Evolutionary conservation across 2,329 filamentous ascomycete genomes (phyloP).

Genomic region (Exophiala spinifera): DNA sequence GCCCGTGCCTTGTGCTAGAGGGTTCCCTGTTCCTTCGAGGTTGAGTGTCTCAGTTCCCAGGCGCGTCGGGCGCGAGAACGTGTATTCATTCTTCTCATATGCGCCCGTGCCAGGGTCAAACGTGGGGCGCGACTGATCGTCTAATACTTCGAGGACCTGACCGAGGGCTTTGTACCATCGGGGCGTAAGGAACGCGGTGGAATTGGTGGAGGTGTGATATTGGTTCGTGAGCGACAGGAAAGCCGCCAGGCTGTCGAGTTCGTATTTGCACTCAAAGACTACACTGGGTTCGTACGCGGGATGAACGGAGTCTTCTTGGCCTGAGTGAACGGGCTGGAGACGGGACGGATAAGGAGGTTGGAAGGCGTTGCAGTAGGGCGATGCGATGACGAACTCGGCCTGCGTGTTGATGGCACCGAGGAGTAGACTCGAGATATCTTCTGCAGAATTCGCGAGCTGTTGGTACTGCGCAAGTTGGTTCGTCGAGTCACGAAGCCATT

Average conservation of each 20-base stretch:
- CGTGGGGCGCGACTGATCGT: constrained; percentile 75
- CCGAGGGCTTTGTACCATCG: constrained; percentile 78
- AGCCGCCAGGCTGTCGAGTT: constrained; percentile 90
- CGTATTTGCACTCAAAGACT: constrained; percentile 99
- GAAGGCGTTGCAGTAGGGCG: constrained; percentile 97
- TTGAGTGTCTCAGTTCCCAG: constrained; percentile 86
- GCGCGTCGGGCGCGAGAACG: constrained; percentile 77
- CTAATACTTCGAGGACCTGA: constrained; percentile 68
- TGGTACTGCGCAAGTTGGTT: constrained; percentile 94
- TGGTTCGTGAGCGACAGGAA: constrained; percentile 85
- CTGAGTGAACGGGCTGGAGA: constrained; percentile 68
- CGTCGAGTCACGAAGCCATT: constrained; percentile 85
- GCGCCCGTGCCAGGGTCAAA: constrained; percentile 67
- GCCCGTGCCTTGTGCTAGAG: constrained; percentile 77
- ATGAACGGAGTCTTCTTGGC: constrained; percentile 79
- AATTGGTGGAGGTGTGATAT: constrained; percentile 76
- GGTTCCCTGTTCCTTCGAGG: constrained; percentile 82
- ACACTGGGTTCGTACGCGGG: constrained; percentile 77
- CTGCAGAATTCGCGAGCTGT: constrained; percentile 74
- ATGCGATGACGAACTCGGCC: constrained; percentile 87
- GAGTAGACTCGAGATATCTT: constrained; percentile 73
- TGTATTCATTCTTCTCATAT: constrained; percentile 74
- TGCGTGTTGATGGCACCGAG: constrained; percentile 95
- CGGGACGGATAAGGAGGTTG: constrained; percentile 86
- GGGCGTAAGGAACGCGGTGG: constrained; percentile 70